Conservation (phyloP, 352 stramenopile genomes). For the Nothophytophthora sp. region DNA sequence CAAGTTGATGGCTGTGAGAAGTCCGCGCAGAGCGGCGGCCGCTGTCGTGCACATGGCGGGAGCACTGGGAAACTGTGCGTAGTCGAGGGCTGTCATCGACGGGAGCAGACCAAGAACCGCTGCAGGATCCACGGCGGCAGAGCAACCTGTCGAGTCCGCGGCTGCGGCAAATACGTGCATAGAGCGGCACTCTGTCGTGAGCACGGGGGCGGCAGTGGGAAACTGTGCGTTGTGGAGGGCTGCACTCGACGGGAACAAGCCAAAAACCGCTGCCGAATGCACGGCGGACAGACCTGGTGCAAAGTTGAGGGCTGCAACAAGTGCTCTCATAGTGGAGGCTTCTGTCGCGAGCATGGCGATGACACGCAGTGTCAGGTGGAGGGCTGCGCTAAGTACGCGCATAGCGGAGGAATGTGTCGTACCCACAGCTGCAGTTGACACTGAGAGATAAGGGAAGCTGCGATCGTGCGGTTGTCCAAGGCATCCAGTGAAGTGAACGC, state of each 20-base stretch:
- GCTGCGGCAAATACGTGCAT: slow-evolving; percentile 23
- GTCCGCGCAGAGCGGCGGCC: slow-evolving; percentile 43
- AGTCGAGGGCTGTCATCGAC: slow-evolving; percentile 8
- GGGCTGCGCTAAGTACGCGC: slow-evolving; percentile 69
- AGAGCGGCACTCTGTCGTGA: slow-evolving; percentile 38
- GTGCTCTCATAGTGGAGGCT: slow-evolving; percentile 54
- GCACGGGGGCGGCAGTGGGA: slow-evolving; percentile 54
- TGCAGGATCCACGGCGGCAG: slow-evolving; percentile 66
- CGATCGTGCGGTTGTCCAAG: too few species aligned
- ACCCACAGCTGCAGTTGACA: too few species aligned
- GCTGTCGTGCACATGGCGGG: slow-evolving; percentile 57
- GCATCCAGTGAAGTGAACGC: too few species aligned
- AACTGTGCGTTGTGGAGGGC: slow-evolving; percentile 42
- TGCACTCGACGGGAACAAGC: slow-evolving; percentile 61
- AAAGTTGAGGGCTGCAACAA: slow-evolving; percentile 64
- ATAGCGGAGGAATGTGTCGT: slow-evolving; percentile 64
- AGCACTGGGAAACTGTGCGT: slow-evolving; percentile 36
- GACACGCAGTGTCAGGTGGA: slow-evolving; percentile 58
- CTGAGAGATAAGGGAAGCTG: too few species aligned
- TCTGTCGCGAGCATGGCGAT: slow-evolving; percentile 66
- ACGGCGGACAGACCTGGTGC: slow-evolving; percentile 61
- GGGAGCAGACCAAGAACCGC: slow-evolving; percentile 33
- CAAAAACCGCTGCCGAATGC: slow-evolving; percentile 54
- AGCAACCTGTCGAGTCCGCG: slow-evolving; percentile 37
- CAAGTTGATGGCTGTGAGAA: slow-evolving; percentile 42